Evolutionary conservation across 768 basidiomycete species (phyloP).

Genomic region (Xanthoconium stramineum): DNA sequence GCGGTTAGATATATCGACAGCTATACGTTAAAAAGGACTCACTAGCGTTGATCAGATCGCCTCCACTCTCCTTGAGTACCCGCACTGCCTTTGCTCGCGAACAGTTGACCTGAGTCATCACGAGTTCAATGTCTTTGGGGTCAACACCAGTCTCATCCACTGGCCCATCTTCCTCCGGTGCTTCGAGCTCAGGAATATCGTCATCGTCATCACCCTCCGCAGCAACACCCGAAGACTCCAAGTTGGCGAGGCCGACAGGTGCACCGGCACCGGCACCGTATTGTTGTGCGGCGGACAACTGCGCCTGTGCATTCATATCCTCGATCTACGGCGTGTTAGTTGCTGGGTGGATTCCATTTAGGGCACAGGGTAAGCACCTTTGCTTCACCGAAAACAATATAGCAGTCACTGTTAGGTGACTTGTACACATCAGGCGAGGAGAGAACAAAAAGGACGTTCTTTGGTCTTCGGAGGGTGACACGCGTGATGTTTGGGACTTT

Average conservation of each 20-base stretch:
- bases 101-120: slow-evolving; percentile 87
- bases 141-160: slow-evolving; percentile 88
- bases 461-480: slow-evolving; percentile 91
- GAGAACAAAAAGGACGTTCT: slow-evolving; percentile 94
- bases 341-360: background rate
- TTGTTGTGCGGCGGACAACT: slow-evolving; percentile 76
- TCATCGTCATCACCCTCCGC: slow-evolving; percentile 63
- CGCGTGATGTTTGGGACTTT: slow-evolving; percentile 90
- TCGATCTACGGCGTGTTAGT: slow-evolving; percentile 54
- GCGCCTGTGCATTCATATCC: slow-evolving; percentile 81
- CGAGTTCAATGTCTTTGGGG: slow-evolving; percentile 91
- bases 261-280: slow-evolving; percentile 53
- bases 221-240: slow-evolving; percentile 50
- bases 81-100: slow-evolving; percentile 89
- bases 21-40: slow-evolving; percentile 37
- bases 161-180: slow-evolving; percentile 74
- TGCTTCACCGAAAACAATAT: slow-evolving; percentile 98
- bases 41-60: slow-evolving; percentile 97
- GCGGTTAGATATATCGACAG: slow-evolving; percentile 10
- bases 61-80: slow-evolving; percentile 86
- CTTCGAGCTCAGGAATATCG: slow-evolving; percentile 82
- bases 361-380: slow-evolving; percentile 50
- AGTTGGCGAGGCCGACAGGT: slow-evolving; percentile 39
- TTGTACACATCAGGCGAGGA: slow-evolving; percentile 97
- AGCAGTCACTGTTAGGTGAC: slow-evolving; percentile 94